Conservation (phyloP, 2,329 filamentous ascomycete genomes). For the Penicillium sumatraense region DNA sequence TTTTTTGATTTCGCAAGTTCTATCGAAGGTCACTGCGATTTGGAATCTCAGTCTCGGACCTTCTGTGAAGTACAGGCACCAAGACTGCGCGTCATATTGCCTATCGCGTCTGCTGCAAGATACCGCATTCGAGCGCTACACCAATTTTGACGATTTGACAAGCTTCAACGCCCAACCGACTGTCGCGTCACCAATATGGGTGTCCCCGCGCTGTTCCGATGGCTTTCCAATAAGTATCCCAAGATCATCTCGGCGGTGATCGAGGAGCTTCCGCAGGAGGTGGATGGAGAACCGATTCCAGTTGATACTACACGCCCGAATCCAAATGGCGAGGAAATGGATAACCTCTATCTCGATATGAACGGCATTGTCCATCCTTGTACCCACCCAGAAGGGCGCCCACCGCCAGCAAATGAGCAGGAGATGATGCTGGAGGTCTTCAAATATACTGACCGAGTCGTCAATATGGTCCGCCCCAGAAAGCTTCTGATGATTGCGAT, state of each 20-base stretch:
- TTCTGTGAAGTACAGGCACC: background rate
- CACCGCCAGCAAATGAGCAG: constrained; percentile 89
- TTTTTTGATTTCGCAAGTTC: background rate
- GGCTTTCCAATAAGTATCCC: constrained; percentile 95
- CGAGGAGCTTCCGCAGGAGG: constrained; percentile 78
- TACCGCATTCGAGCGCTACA: constrained; percentile 21
- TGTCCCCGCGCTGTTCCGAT: constrained; percentile 93
- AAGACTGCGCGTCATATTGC: constrained; percentile 7
- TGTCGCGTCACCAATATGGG: constrained; percentile 65
- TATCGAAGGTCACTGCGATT: background rate
- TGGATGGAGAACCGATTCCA: constrained; percentile 84
- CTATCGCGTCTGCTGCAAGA: constrained; percentile 1
- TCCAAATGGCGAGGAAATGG: constrained; percentile 96
- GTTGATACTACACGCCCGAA: constrained; percentile 84
- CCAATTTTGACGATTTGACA: background rate
- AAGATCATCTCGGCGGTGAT: constrained; percentile 94
- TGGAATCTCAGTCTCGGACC: background rate
- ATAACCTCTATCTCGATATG: constrained; percentile 98
- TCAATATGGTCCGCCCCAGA: constrained; percentile 96
- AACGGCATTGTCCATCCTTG: constrained; percentile 99
- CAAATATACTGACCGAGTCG: constrained; percentile 96
- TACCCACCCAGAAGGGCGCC: constrained; percentile 92
- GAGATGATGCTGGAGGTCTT: constrained; percentile 99
- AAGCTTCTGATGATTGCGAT: constrained; percentile 98
- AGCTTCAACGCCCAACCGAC: constrained; percentile 6